phyloP scores from a whole-genome alignment of 331 rosid species.

The Telfairia occidentalis region DNA sequence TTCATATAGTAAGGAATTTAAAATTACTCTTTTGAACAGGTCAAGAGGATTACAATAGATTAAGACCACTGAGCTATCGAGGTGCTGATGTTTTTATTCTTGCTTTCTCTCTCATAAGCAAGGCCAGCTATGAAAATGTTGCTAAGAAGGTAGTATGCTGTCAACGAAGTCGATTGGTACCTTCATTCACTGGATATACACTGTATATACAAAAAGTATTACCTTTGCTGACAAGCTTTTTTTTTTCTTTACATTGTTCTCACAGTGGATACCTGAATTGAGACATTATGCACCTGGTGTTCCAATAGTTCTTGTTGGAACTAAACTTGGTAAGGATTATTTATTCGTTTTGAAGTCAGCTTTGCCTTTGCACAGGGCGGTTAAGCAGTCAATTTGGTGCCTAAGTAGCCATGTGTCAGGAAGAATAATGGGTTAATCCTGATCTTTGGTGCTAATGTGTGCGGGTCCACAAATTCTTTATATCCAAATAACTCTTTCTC shows the following conservation, averaged over 20 bases:
- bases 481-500: neutral
- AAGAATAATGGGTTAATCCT: neutral
- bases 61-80: slow-evolving; percentile 92
- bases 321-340: slow-evolving; percentile 78
- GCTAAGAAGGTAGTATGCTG: slow-evolving; percentile 63
- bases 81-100: slow-evolving; percentile 98
- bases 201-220: neutral
- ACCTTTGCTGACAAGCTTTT: neutral
- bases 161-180: neutral
- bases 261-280: slow-evolving; percentile 92
- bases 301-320: slow-evolving; percentile 95
- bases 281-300: slow-evolving; percentile 99
- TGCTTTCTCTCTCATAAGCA: slow-evolving; percentile 94
- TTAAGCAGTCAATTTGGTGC: neutral
- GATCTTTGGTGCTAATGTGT: too few relatives aligned
- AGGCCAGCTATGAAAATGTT: slow-evolving; percentile 96
- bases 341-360: slow-evolving; percentile 9
- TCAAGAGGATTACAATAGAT: slow-evolving; percentile 96
- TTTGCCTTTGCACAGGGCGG: neutral
- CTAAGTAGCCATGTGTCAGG: neutral
- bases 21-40: slow-evolving; percentile 46
- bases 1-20: slow-evolving; percentile 3
- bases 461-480: neutral
- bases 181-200: neutral
- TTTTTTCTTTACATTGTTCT: neutral